Evolutionary conservation across 2,329 filamentous ascomycete genomes (phyloP), one percentile per base, ranked within the genome.

Genomic region (Paecilomyces niveus): DNA sequence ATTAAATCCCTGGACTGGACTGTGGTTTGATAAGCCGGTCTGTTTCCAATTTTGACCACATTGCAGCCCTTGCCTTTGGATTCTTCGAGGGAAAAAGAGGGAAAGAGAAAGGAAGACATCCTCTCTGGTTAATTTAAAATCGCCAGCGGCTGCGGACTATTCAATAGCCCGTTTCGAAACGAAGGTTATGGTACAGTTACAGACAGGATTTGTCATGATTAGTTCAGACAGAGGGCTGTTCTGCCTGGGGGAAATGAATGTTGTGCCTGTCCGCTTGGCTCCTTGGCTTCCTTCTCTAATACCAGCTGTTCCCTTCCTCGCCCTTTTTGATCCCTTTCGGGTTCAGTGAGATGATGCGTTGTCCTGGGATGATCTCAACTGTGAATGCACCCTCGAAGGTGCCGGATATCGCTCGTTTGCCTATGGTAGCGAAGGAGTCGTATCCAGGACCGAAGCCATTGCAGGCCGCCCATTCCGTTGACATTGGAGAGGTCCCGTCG

Each of bases 281-380:
- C 3, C 15, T 21, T 45, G 15, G 15, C 5, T 45, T 8, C 7
- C 15, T 45, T 9, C 13, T 45, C 76, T 68, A 86, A 70, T 85
- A 86, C 84, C 84, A 87, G 57, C 76, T 75, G 66, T 83, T 73
- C 1, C 81, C 81, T 31, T 81, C 77, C 65, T 86, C 84, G 0
- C 82, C 82, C 21, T 76, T 67, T 61, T 78, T 81, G 62, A 80
- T 75, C 33, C 78, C 78, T 58, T 78, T 78, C 1, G 84, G 84
- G 70, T 87, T 86, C 72, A 86, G 72, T 39, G 78, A 83, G 53
- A 86, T 58, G 55, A 87, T 76, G 39, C 82, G 75, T 68, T 85
- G 82, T 0, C 83, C 82, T 0, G 84, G 84, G 53, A 85, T 76
- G 2, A 74, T 75, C 59, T 81, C 78, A 33, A 80, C 79, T 11